Conservation (phyloP, 1,139 yeast species). For the Candida glucosophila region DNA sequence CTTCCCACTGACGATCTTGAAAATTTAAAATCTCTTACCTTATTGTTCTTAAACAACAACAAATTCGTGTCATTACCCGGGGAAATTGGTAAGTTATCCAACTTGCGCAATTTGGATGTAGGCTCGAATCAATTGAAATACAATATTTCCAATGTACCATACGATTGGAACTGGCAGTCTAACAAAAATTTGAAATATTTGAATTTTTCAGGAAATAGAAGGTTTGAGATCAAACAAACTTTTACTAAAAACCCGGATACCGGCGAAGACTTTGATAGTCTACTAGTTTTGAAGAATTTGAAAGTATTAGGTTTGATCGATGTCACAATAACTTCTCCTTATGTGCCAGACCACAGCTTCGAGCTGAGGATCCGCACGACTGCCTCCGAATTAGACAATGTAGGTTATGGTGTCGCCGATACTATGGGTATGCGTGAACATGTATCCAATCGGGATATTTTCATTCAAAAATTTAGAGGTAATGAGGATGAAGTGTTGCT, state of each 20-base stretch:
- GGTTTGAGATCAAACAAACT: conserved; percentile 75
- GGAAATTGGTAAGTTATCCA: conserved; percentile 64
- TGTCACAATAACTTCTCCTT: conserved; percentile 77
- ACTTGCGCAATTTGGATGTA: conserved; percentile 71
- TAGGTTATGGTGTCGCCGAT: conserved; percentile 91
- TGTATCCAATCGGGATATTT: conserved; percentile 74
- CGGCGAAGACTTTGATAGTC: conserved; percentile 60
- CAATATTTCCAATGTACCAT: conserved; percentile 88
- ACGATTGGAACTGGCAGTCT: conserved; percentile 97
- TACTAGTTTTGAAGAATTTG: conserved; percentile 63
- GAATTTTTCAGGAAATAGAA: conserved; percentile 85
- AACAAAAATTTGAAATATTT: conserved; percentile 69
- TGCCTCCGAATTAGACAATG: conserved; percentile 70
- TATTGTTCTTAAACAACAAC: conserved; percentile 72
- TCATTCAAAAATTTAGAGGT: conserved; percentile 83
- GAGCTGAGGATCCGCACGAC: conserved; percentile 87
- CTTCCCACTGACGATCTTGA: conserved; percentile 84
- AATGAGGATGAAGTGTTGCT: conserved; percentile 62
- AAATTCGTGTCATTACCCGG: conserved; percentile 84
- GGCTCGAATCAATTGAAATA: conserved; percentile 88
- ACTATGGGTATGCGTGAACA: conserved; percentile 62
- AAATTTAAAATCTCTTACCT: conserved; percentile 45
- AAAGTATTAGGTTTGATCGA: conserved; percentile 85
- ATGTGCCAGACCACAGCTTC: conserved; percentile 81
- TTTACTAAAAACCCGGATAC: conserved; percentile 40